phyloP scores from a whole-genome alignment of 169 alveolate species.

The Perkinsus marinus region DNA sequence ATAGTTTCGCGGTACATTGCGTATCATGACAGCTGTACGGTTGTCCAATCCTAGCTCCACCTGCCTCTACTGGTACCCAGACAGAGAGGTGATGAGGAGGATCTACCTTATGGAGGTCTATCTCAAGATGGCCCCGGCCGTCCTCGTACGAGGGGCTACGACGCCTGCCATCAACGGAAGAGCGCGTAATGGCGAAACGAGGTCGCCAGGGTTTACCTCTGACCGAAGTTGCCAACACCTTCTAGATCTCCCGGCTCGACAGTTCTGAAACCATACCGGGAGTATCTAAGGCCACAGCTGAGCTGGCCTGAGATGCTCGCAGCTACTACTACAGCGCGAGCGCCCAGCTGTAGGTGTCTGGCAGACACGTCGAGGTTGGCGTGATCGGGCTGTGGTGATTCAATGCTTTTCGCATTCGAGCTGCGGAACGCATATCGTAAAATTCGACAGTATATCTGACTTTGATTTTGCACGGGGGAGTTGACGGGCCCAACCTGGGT shows the following conservation, averaged over 20 bases:
- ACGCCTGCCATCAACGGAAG: neutral
- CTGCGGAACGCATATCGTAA: neutral
- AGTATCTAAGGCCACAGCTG: neutral
- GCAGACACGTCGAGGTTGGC: neutral
- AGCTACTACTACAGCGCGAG: neutral
- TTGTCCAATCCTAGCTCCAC: neutral
- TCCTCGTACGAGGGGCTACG: neutral
- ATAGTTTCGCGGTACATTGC: neutral
- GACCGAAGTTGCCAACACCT: neutral
- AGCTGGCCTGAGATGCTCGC: neutral
- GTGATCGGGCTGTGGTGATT: neutral
- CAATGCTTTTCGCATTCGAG: neutral
- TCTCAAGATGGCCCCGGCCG: neutral
- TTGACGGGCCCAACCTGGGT: too few relatives aligned
- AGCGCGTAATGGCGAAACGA: too few relatives aligned
- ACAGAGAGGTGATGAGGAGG: neutral
- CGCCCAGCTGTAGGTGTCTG: neutral
- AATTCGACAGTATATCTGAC: neutral
- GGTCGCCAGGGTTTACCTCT: neutral
- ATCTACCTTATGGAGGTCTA: neutral
- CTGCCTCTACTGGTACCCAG: neutral
- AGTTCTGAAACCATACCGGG: neutral
- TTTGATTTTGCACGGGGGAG: neutral
- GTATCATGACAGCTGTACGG: neutral
- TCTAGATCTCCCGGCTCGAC: neutral